Percentiles rank a stretch among this genome's conserved stretches.
These are phyloP conservation scores for Linum usitatissimum DNA, from an alignment of 345 rosid species.

Conservation along the genomic window DNA sequence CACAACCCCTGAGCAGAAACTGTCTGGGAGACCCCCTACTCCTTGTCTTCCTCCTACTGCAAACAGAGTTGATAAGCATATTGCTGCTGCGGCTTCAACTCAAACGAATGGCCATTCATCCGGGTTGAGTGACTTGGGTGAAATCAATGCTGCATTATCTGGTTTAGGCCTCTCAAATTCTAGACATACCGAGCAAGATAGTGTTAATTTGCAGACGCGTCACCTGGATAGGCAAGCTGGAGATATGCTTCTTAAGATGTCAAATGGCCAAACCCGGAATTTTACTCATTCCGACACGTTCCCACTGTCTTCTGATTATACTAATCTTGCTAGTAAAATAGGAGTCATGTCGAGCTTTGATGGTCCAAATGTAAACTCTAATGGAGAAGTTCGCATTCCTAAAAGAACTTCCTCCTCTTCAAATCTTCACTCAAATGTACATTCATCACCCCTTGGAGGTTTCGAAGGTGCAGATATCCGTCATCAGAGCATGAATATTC, in stretches of 20 bases:
- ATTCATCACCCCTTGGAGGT: constrained; percentile 40
- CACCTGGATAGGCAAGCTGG: constrained; percentile 32
- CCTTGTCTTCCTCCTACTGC: constrained; percentile 59
- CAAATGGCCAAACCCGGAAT: constrained; percentile 42
- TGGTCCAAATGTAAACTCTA: constrained; percentile 33
- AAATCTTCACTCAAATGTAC: constrained; percentile 44
- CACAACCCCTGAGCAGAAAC: constrained; percentile 57
- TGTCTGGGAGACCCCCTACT: constrained; percentile 42
- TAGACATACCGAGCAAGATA: constrained; percentile 35
- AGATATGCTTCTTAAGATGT: constrained; percentile 33
- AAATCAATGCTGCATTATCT: constrained; percentile 48
- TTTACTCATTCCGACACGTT: constrained; percentile 44
- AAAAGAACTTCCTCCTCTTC: constrained; percentile 55
- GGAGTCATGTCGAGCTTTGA: constrained; percentile 29
- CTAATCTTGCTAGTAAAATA: constrained; percentile 34
- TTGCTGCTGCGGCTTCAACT: constrained; percentile 25
- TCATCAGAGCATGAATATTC: constrained; percentile 31
- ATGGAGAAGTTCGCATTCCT: constrained; percentile 44
- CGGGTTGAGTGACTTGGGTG: constrained; percentile 36
- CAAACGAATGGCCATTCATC: constrained; percentile 37
- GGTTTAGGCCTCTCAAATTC: constrained; percentile 39
- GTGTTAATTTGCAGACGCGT: constrained; percentile 27
- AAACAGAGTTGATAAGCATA: constrained; percentile 53
- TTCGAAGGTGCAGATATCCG: constrained; percentile 35
- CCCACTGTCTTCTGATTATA: constrained; percentile 32